A percentile compares a stretch with the other conserved stretches of the same genome.
Evolutionary conservation across 441 rosid species (phyloP).

Genomic region (Adansonia rubrostipa): DNA sequence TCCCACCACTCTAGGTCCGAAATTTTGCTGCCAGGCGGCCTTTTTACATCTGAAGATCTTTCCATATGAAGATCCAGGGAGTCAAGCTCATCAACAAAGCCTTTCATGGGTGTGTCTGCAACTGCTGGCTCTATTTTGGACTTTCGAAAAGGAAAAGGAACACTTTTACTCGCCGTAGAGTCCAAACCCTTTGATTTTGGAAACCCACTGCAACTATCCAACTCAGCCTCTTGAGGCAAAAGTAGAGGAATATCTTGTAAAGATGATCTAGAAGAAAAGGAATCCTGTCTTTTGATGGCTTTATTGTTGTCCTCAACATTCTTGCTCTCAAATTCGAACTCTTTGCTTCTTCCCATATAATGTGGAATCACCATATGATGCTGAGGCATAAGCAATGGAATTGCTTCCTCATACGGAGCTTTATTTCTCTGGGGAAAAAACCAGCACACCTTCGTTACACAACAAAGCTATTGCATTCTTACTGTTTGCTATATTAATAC

Average conservation of each 20-base stretch:
- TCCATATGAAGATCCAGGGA: slow-evolving; percentile 43
- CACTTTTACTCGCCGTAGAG: slow-evolving; percentile 44
- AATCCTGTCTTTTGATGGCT: slow-evolving; percentile 66
- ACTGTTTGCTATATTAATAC: neutral
- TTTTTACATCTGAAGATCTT: slow-evolving; percentile 34
- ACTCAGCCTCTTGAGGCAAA: slow-evolving; percentile 80
- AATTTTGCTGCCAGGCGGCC: slow-evolving; percentile 43
- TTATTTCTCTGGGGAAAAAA: slow-evolving; percentile 69
- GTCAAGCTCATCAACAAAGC: slow-evolving; percentile 81
- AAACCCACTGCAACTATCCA: slow-evolving; percentile 52
- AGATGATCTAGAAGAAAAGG: slow-evolving; percentile 77
- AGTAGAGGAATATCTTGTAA: slow-evolving; percentile 92
- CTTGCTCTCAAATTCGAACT: slow-evolving; percentile 28
- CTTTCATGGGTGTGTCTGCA: slow-evolving; percentile 80
- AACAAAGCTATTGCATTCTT: neutral
- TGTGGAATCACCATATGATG: slow-evolving; percentile 99
- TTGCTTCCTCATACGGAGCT: slow-evolving; percentile 92
- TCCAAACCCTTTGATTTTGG: slow-evolving; percentile 47
- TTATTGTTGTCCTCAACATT: slow-evolving; percentile 42
- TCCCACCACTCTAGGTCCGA: slow-evolving; percentile 92
- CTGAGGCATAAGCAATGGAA: slow-evolving; percentile 98
- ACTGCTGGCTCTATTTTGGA: slow-evolving; percentile 56
- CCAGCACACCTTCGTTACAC: slow-evolving; percentile 21
- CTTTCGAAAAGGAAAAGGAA: slow-evolving; percentile 60
- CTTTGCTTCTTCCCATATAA: slow-evolving; percentile 69